A percentile compares a stretch with the other conserved stretches of the same genome.
These are phyloP conservation scores for Boletus sp. DNA, from an alignment of 768 basidiomycete genomes.

Conservation along the genomic window DNA sequence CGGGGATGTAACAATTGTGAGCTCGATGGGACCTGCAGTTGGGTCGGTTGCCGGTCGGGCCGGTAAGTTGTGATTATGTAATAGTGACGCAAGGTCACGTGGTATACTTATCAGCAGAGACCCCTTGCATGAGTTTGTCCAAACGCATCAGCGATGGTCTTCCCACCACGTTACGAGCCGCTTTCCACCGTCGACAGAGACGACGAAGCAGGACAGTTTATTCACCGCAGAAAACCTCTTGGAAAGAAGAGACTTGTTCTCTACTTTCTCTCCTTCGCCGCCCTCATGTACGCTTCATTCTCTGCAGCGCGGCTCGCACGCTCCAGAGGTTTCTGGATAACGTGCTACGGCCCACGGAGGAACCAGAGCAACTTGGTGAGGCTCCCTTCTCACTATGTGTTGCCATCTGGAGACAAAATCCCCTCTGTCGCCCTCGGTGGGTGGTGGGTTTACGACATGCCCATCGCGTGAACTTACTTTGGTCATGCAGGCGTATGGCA, in stretches of 20 bases:
- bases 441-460: background rate
- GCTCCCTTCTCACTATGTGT: constrained; percentile 48
- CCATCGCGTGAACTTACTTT: constrained; percentile 1
- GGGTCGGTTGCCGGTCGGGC: too few relatives aligned
- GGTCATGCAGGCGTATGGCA: constrained; percentile 56
- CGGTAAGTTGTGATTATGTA: too few relatives aligned
- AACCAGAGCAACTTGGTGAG: constrained; percentile 19
- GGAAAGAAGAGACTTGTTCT: constrained; percentile 25
- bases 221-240: background rate
- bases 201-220: constrained; percentile 1
- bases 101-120: background rate
- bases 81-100: background rate
- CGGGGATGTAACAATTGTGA: too few relatives aligned
- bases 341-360: constrained; percentile 20
- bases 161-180: constrained; percentile 26
- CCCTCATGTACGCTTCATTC: constrained; percentile 23
- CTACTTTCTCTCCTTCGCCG: constrained; percentile 15
- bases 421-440: constrained; percentile 65
- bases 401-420: constrained; percentile 67
- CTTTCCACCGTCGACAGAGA: constrained; percentile 20
- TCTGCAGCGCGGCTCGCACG: constrained; percentile 18
- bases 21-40: too few relatives aligned
- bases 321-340: constrained; percentile 18
- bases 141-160: constrained; percentile 11
- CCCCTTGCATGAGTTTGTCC: background rate